A percentile compares a stretch with the other conserved stretches of the same genome.
These are phyloP conservation scores for Pseudogymnoascus sp. DNA, from an alignment of 2,329 filamentous ascomycete genomes.

Conservation along the genomic window DNA sequence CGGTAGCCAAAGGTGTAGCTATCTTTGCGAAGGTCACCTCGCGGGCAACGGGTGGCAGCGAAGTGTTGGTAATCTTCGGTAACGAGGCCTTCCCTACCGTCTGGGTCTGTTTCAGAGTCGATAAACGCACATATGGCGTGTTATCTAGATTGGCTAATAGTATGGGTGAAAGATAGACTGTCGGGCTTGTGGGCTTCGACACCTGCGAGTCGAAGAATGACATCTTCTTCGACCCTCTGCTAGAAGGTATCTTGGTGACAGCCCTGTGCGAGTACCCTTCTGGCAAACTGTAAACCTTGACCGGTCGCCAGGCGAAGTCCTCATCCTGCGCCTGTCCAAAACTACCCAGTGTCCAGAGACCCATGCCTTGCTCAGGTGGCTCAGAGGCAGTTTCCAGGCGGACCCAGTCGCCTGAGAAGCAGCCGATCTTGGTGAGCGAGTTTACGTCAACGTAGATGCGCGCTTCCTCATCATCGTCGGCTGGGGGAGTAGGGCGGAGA, in stretches of 20 bases:
- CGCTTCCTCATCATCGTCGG: conserved; percentile 77
- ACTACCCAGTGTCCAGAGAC: conserved; percentile 56
- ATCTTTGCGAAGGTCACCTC: conserved; percentile 87
- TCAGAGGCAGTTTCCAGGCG: conserved; percentile 70
- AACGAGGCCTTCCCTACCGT: conserved; percentile 42
- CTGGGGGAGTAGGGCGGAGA: conserved; percentile 70
- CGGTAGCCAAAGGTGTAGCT: conserved; percentile 79
- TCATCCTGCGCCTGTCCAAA: conserved; percentile 57
- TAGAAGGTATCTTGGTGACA: conserved; percentile 51
- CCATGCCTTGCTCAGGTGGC: conserved; percentile 56
- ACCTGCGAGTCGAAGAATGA: conserved; percentile 65
- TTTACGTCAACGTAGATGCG: conserved; percentile 85
- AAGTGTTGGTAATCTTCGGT: conserved; percentile 47
- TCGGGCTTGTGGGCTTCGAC: conserved; percentile 47
- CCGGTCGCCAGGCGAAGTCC: conserved; percentile 65
- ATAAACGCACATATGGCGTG: conserved; percentile 69
- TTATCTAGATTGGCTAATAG: conserved; percentile 78
- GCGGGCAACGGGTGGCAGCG: conserved; percentile 50
- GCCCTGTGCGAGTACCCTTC: conserved; percentile 59
- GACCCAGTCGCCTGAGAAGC: conserved; percentile 97
- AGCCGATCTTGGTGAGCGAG: conserved; percentile 79
- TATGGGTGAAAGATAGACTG: conserved; percentile 73
- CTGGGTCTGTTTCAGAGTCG: conserved; percentile 50
- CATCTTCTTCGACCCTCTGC: conserved; percentile 41
- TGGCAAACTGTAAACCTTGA: conserved; percentile 80